Base-by-base conservation (phyloP, 306 rosid species). In the Pachyrhizus erosus region DNA sequence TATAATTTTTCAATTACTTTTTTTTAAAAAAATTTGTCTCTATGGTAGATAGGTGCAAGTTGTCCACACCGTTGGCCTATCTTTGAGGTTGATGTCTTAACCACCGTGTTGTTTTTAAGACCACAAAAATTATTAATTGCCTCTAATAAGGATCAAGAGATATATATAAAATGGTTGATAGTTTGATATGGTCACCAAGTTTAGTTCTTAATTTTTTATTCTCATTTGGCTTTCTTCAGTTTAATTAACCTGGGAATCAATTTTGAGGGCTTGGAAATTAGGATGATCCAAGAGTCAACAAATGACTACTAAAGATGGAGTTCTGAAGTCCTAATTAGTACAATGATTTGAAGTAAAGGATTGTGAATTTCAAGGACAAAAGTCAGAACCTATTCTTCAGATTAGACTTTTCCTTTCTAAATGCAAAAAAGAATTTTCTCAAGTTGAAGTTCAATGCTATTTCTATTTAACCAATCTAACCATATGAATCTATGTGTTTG, bases 41-140 rank as follows among this genome's bases (percentile, higher is more conserved):
- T 23, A 43, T 65, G 64, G 31, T 33, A n/a, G 65, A 54, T 67
- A 33, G 49, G 62, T 65, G 76, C 76, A 65, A 39, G 51, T 65
- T 75, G 67, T 48, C 84, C 78, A 62, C 72, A 69, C 65, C 67
- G 20, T 55, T 71, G 64, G 18, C 60, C 73, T 75, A 67, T 62
- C 68, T 42, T 62, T 37, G 76, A 74, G 76, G 77, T 75, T 82
- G 85, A 82, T 70, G 42, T 66, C 49, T 66, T 75, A 52, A 67
- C 64, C 64, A 68, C 82, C 57, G 42, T 29, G 72, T 68, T 54
- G 20, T 21, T 82, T 60, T 54, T 40, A 24, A 73, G 78, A 57
- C 64, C 73, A 54, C 9, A 83, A 13, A 57, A 23, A 54, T 75
- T 45, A 7, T 52, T 18, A 51, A 21, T 68, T 55, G 39, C 5